These are phyloP conservation scores for Pichia ethanolica DNA, from an alignment of 805 yeast genomes.

Conservation along the genomic window DNA sequence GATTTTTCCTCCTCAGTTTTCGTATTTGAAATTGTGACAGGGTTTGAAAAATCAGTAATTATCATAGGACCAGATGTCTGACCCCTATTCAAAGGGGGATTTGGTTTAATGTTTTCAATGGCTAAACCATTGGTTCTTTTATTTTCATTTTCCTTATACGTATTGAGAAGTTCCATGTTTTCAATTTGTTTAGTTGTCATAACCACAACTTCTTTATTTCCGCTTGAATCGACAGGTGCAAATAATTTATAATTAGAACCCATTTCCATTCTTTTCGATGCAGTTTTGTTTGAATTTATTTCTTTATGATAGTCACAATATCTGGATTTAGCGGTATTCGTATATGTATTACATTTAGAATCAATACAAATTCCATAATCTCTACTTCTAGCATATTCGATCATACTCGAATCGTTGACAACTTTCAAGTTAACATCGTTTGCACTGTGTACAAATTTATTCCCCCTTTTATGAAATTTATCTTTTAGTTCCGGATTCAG, in stretches of 20 bases:
- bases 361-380: constrained; percentile 67
- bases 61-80: background rate
- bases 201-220: constrained; percentile 35
- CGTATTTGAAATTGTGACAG: constrained; percentile 3
- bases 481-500: constrained; percentile 62
- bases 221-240: constrained; percentile 42
- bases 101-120: background rate
- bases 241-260: constrained; percentile 51
- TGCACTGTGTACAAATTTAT: background rate
- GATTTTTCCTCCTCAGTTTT: constrained; percentile 10
- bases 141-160: constrained; percentile 18
- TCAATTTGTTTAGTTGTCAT: constrained; percentile 12
- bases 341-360: constrained; percentile 36
- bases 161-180: constrained; percentile 9
- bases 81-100: background rate
- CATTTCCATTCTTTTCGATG: constrained; percentile 69
- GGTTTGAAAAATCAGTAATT: constrained; percentile 15
- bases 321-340: constrained; percentile 40
- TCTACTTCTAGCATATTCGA: constrained; percentile 68
- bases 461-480: constrained; percentile 12
- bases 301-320: constrained; percentile 73
- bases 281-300: constrained; percentile 39
- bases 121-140: background rate
- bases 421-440: constrained; percentile 47
- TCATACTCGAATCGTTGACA: constrained; percentile 41